These are phyloP conservation scores for Sphaerostilbella broomeana DNA, from an alignment of 2,329 filamentous ascomycete species.

Conservation along the genomic window DNA sequence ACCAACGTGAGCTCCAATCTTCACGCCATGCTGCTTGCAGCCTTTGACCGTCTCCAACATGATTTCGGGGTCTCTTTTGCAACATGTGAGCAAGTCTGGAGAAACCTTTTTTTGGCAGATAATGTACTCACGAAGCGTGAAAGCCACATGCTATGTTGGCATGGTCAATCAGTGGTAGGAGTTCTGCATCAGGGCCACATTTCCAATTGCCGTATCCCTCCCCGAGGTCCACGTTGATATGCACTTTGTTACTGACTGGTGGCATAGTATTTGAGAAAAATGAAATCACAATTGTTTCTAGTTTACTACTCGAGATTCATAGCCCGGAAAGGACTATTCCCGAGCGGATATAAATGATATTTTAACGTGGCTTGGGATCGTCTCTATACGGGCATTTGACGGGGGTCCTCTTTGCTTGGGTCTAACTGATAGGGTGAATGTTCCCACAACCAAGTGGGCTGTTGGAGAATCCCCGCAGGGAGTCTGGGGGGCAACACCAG, in stretches of 20 bases:
- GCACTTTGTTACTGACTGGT: neutral
- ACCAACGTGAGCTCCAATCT: constrained; percentile 15
- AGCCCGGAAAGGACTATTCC: no score
- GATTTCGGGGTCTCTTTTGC: constrained; percentile 16
- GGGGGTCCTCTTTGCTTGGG: no score
- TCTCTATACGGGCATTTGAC: no score
- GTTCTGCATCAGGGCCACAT: constrained; percentile 49
- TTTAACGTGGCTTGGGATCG: no score
- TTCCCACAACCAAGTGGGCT: no score
- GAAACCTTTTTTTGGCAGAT: no score
- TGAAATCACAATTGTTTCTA: no score
- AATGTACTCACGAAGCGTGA: constrained; percentile 27
- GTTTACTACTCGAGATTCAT: no score
- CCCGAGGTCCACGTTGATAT: constrained; percentile 39
- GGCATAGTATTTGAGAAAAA: neutral
- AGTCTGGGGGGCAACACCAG: no score
- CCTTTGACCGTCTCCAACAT: constrained; percentile 16
- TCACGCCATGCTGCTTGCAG: constrained; percentile 15
- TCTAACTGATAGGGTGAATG: no score
- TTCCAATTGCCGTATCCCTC: constrained; percentile 41
- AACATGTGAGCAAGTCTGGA: neutral
- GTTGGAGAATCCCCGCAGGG: no score
- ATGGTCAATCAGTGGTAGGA: constrained; percentile 53
- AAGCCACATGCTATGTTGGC: constrained; percentile 56
- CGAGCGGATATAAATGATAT: no score